Percentiles rank a stretch among this genome's conserved stretches.
Conservation (phyloP, 495 filamentous ascomycete genomes). For the Penicillium paxilli region DNA sequence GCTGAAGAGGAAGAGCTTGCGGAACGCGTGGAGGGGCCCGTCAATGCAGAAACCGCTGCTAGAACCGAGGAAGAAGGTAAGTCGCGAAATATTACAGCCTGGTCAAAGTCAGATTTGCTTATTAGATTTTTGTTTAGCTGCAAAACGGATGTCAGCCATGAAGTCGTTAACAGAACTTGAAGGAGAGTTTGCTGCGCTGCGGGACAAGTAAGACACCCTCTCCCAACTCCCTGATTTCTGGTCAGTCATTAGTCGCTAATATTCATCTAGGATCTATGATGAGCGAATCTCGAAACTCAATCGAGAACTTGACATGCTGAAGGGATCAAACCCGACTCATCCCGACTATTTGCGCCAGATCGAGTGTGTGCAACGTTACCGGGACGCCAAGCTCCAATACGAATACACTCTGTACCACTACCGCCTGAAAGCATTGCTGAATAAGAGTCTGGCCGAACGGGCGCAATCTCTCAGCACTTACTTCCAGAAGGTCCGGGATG, state of each 20-base stretch:
- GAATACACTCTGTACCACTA: conserved; percentile 71
- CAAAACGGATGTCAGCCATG: conserved; percentile 77
- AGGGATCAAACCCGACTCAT: conserved; percentile 74
- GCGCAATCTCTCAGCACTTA: conserved; percentile 83
- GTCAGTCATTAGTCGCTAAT: conserved; percentile 13
- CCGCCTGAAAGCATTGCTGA: conserved; percentile 68
- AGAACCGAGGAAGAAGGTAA: conserved; percentile 70
- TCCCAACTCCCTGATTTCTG: background rate
- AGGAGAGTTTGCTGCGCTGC: conserved; percentile 77
- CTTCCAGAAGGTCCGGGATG: conserved; percentile 77
- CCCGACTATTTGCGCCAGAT: conserved; percentile 85
- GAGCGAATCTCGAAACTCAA: conserved; percentile 80
- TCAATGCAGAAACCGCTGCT: conserved; percentile 41
- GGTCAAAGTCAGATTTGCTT: conserved; percentile 29
- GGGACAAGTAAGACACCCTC: conserved; percentile 70
- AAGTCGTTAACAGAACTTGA: conserved; percentile 78
- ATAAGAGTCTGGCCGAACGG: conserved; percentile 73
- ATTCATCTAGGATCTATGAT: conserved; percentile 68
- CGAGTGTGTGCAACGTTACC: conserved; percentile 75
- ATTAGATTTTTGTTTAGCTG: conserved; percentile 58
- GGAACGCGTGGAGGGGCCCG: conserved; percentile 42
- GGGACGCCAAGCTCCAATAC: conserved; percentile 74
- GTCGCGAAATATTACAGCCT: conserved; percentile 24
- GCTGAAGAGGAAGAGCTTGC: conserved; percentile 48
- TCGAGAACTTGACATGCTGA: conserved; percentile 80